Evolutionary conservation across 768 basidiomycete species (phyloP).

Genomic region (Boletus reticuloceps): DNA sequence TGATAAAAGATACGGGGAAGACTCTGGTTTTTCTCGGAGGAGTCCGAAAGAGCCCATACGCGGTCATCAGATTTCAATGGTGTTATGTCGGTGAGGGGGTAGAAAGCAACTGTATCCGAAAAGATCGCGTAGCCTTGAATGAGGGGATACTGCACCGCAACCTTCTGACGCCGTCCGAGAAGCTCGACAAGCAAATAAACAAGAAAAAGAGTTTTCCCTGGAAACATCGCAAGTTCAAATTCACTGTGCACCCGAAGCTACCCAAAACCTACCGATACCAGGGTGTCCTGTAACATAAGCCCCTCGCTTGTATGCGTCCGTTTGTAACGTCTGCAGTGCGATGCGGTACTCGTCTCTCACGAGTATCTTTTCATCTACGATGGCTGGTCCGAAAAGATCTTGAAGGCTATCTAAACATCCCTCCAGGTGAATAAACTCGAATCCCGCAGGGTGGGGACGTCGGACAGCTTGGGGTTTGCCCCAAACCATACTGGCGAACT

Average conservation of each 20-base stretch:
- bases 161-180: neutral
- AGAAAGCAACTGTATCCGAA: neutral
- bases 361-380: neutral
- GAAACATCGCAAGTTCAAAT: no score
- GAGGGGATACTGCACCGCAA: neutral
- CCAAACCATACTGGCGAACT: neutral
- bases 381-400: neutral
- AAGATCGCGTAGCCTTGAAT: neutral
- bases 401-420: neutral
- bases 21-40: neutral
- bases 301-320: neutral
- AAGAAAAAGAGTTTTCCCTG: neutral
- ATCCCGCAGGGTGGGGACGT: neutral
- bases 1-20: neutral
- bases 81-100: neutral
- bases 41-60: neutral
- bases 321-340: neutral
- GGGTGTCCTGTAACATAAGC: conserved; percentile 4
- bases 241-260: no score
- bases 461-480: neutral
- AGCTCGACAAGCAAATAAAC: neutral
- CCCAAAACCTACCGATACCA: neutral
- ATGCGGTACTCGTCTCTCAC: neutral
- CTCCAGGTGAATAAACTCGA: neutral
- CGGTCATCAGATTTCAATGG: neutral